Conservation (phyloP, 345 rosid species). For the Syzygium grande region DNA sequence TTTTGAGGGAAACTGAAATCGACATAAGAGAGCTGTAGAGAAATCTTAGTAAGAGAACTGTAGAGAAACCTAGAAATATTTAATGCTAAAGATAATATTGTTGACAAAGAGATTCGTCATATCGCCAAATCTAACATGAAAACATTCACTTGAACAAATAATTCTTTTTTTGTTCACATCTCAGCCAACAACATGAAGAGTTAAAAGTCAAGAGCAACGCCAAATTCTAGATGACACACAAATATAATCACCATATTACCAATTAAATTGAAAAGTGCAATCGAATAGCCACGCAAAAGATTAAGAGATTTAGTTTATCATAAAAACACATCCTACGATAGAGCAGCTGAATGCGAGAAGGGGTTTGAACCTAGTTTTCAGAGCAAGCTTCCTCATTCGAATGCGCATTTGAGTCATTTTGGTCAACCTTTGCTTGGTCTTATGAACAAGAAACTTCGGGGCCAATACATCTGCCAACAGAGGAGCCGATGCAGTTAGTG, state of each 20-base stretch:
- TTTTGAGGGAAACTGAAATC: neutral
- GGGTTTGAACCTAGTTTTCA: constrained; percentile 63
- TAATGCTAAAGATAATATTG: neutral
- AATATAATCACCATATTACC: neutral
- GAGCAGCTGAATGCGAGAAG: neutral
- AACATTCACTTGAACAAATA: neutral
- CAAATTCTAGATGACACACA: neutral
- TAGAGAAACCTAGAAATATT: neutral
- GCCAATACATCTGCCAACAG: constrained; percentile 67
- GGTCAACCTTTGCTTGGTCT: constrained; percentile 83
- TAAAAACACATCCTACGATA: neutral
- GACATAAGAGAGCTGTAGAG: neutral
- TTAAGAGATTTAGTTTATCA: neutral
- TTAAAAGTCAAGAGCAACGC: neutral
- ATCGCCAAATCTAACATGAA: neutral
- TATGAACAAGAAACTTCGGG: constrained; percentile 87
- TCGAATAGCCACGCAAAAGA: neutral
- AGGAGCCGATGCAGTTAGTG: neutral
- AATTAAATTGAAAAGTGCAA: neutral
- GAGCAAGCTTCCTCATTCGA: constrained; percentile 86
- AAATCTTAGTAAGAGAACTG: neutral
- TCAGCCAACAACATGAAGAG: neutral
- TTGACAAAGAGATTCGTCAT: neutral
- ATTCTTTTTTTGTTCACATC: neutral
- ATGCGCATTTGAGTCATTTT: constrained; percentile 99